Evolutionary conservation across 345 rosid genomes (phyloP).

Genomic region (Ceriops decandra): DNA sequence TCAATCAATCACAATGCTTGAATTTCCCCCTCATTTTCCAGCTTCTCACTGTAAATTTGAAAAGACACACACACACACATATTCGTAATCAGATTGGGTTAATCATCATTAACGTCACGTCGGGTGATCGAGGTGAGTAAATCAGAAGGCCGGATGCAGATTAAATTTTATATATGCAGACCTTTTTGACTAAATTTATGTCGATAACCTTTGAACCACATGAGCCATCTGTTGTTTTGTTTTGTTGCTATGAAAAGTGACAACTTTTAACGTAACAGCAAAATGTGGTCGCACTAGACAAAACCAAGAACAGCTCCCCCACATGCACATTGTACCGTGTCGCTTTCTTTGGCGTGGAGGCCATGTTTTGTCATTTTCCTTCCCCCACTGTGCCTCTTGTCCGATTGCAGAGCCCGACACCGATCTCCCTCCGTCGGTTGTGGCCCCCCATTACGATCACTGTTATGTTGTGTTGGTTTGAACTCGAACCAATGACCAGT

Average conservation of each 20-base stretch:
- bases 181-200: background rate
- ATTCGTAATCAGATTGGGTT: no score
- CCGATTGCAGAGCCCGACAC: no score
- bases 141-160: background rate
- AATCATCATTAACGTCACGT: no score
- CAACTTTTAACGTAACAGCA: background rate
- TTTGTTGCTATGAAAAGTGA: constrained; percentile 4
- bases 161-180: background rate
- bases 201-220: constrained; percentile 4
- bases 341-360: constrained; percentile 1
- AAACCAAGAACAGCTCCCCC: background rate
- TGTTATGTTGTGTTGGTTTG: background rate
- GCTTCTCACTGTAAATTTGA: no score
- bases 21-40: no score
- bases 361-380: constrained; percentile 17
- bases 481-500: background rate
- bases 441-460: background rate
- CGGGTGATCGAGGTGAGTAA: background rate
- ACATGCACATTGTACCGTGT: background rate
- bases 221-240: background rate
- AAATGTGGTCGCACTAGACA: no score
- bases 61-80: no score
- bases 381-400: background rate
- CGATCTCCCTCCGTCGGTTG: background rate
- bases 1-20: no score